Evolutionary conservation across 2,329 filamentous ascomycete genomes (phyloP), one percentile per base, ranked within the genome.

Genomic region (Aspergillus intermedius): DNA sequence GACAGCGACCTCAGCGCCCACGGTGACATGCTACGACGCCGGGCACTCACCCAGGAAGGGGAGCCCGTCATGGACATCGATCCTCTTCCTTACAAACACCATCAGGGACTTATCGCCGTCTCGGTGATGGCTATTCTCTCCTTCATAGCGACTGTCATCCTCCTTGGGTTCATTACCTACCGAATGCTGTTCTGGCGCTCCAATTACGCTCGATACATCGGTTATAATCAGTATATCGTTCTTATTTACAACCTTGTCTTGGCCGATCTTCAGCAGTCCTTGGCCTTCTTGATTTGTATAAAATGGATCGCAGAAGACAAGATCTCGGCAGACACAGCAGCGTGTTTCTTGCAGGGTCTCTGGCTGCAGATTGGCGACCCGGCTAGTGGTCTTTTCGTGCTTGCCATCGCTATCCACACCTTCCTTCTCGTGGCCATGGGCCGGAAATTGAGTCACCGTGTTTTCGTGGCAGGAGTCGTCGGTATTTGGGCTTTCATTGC

Each of bases 381-480:
- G 5, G 66, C 72, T 4, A 74, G 74, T 55, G 75, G 76, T n/a
- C 67, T 79, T 46, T 77, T 79, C 55, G 73, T 79, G 44, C 63
- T 79, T 4, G 73, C 75, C 8, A 79, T 79, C 56, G 76, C 76
- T 9, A 60, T 78, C n/a, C 76, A 79, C 52, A 80, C 77, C 0
- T 77, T 75, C 60, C 53, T 75, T 47, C 66, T 74, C 6, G 71
- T 79, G 6, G 68, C 77, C 7, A 69, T 71, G 53, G 74, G 75
- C 8, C 69, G 67, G 42, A 74, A 74, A 45, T 53, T 77, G 55
- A 65, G 68, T 4, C 72, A 76, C 55, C 61, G 54, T n/a, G 60
- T 63, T 46, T 78, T 79, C 47, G 64, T 76, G 5, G 48, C 54
- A 3, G 65, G 64, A 9, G 74, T 79, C 13, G 48, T 74, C 12